phyloP scores from a whole-genome alignment of 192 early-diverging fungal species.

The Pilobolus umbonatus region DNA sequence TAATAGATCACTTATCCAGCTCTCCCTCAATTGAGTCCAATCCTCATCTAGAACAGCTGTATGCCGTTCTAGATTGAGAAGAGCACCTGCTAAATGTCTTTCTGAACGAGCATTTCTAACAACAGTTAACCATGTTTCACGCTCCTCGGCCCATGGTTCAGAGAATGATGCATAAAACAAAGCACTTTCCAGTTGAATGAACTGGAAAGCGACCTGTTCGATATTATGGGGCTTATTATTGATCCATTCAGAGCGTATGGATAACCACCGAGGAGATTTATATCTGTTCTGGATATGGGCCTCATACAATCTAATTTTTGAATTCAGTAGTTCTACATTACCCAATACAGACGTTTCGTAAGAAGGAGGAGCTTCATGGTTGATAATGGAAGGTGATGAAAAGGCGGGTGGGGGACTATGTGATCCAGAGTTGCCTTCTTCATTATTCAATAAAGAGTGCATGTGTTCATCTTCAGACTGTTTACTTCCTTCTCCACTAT shows the following conservation, averaged over 20 bases:
- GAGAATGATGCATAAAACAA: conserved; percentile 30
- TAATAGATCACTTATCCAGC: conserved; percentile 28
- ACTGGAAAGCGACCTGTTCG: conserved; percentile 34
- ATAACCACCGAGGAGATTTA: conserved; percentile 33
- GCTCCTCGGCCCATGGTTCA: conserved; percentile 31
- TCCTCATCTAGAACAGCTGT: conserved; percentile 25
- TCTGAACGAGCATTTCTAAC: conserved; percentile 29
- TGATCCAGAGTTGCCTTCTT: neutral
- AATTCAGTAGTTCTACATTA: conserved; percentile 17
- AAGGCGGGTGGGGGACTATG: conserved; percentile 14
- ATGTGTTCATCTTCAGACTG: neutral
- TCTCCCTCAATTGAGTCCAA: conserved; percentile 21
- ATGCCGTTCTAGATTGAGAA: conserved; percentile 32
- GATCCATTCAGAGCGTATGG: conserved; percentile 21
- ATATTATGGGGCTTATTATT: conserved; percentile 17
- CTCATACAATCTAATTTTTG: conserved; percentile 23
- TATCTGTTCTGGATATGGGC: conserved; percentile 28
- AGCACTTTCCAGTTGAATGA: conserved; percentile 36
- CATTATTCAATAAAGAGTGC: neutral
- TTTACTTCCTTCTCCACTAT: neutral
- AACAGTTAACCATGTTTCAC: conserved; percentile 32
- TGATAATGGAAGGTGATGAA: neutral
- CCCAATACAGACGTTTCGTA: conserved; percentile 31
- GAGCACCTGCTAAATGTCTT: conserved; percentile 32
- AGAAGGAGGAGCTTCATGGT: conserved; percentile 23